Base-by-base conservation (phyloP, 2,329 filamentous ascomycete genomes). In the Neophaeococcomyces aloes region DNA sequence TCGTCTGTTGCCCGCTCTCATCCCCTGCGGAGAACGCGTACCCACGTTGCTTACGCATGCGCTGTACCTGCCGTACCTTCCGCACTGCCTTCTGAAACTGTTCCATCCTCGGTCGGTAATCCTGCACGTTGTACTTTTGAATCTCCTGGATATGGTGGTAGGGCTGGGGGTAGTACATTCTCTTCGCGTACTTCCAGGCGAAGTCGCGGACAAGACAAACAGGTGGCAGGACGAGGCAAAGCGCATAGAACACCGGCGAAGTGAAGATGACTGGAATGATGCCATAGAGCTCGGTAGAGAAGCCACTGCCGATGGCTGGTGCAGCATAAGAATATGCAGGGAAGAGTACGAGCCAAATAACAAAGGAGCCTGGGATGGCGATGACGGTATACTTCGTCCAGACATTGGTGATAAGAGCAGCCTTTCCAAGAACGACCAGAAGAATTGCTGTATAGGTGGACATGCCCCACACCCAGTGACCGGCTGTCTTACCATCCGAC, bases 61-160 rank as follows among this genome's bases (percentile, higher is more conserved):
- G 84, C 68, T 96, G 91, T 31, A 96, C 91, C 66, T 98, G 91
- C 40, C 91, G 79, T 42, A 98, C 91, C 68, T 98, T 98, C 58
- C 91, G 83, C 59, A 98, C 96, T 17, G 91, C 91, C 67, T 98
- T 98, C 68, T 98, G 91, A 72, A 98, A 98, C 67, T 98, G 91
- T 60, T 98, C 91, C 91, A 98, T 98, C 59, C 91, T 81, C 49
- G 91, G 91, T 59, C 91, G 75, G 66, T 98, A 98, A 68, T 98
- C 91, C 68, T 98, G 91, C 48, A 98, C 94, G 58, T 98, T 98
- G 69, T 96, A 98, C 68, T 98, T 98, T 65, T 98, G 91, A 56
- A 98, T 98, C 69, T 98, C 91, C 65, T 98, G 91, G 51, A 98
- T 91, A 63, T 98, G 91, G 57, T 98, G 91, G 59, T 98, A 98